Evolutionary conservation across 768 basidiomycete genomes (phyloP), one percentile per base, ranked within the genome.

Genomic region (Brasilioporus rufonigricans): DNA sequence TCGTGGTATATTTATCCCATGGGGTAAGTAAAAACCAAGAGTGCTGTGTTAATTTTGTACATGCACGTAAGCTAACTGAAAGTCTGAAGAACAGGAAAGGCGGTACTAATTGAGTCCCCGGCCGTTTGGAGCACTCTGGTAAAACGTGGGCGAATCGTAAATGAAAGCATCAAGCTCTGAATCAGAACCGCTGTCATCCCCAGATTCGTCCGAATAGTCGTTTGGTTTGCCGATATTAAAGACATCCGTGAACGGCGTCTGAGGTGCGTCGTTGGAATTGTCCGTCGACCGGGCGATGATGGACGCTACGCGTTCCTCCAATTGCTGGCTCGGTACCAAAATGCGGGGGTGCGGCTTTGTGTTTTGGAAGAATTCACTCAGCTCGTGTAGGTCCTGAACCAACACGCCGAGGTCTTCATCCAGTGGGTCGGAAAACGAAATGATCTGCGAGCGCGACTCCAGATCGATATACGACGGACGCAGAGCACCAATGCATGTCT

Each of bases 221-320:
- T 56, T 49, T 18, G 56, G 50, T 50, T 66, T 65, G 31, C 77
- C 77, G 24, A 91, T 80, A 48, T 80, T 77, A 76, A 91, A 91
- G 31, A 87, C 83, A 64, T 90, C 89, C 11, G 83, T 72, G 73
- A 89, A 89, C 4, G 89, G 89, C n/a, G 89, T 91, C 60, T 85
- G 85, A 2, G 89, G 89, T 18, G 80, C 73, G 60, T 86, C 86
- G 26, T 56, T 61, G 10, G 75, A 74, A 16, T 78, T 63, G 43
- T 79, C 60, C 44, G 82, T 86, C n/a, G 88, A 89, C 70, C 89
- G 88, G 35, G 89, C 89, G 23, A 91, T 80, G 59, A 91, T 91
- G 26, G 88, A 87, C 7, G 89, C 89, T 8, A 91, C 88, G 16
- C 86, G 81, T 41, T 88, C 89, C 68, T 90, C 89, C 5, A 91